Evolutionary conservation across 2,329 filamentous ascomycete species (phyloP), one percentile per base, ranked within the genome.

Genomic region (Aspergillus glaucus): DNA sequence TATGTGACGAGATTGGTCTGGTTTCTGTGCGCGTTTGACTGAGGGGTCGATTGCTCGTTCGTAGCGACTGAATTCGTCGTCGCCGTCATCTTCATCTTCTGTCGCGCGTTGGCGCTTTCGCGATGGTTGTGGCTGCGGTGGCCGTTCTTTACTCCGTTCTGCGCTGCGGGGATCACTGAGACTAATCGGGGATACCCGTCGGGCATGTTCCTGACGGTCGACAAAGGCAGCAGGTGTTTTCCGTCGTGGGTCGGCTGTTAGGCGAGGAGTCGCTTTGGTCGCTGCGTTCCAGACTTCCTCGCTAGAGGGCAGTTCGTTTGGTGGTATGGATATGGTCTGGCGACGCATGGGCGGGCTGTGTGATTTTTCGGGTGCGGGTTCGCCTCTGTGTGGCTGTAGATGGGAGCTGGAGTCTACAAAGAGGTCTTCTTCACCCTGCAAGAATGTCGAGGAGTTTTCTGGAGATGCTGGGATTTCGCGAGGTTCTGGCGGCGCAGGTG

Each of bases 51-150:
- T 54, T 6, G 61, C 58, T 10, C 72, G 70, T 6, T 58, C 58
- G 44, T 70, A 65, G 2, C 60, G 61, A 36, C 75, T 69, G 49
- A 78, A 79, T 1, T 66, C 74, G 41, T 73, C 70, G 7, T 75
- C 72, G 43, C 61, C 60, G n/a, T 54, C 50, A 8, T 57, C 54
- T 1, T 61, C 58, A 12, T 59, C 50, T 14, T 54, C 45, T 7
- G 49, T 46, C 2, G 50, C 44, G 3, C 50, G 51, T 17, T 49
- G 21, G 19, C 60, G 52, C 32, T 61, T 62, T 43, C 56, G 45
- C 40, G 52, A 43, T 47, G 30, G 45, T 51, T 28, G 15, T 49
- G 7, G 44, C 3, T 12, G 34, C 15, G n/a, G 14, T 36, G 17
- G 37, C 12, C 17, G 37, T 50, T 44, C 57, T 44, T 22, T 22